Conservation (phyloP, 352 stramenopile species). For the Pythium oligandrum region DNA sequence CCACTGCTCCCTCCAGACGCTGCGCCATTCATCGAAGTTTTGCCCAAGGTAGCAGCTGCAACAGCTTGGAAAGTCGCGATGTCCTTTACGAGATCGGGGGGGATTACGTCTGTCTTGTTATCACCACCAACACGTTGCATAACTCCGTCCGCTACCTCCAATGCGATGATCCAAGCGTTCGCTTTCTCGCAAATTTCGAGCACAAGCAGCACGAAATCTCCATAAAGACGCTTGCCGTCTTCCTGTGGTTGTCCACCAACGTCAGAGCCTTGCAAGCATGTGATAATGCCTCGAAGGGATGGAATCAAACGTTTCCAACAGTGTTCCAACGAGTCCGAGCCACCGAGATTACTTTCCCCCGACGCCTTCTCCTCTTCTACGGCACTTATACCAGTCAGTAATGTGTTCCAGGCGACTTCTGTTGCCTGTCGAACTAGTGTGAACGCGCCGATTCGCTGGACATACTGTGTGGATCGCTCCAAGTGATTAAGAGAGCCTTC, state of each 20-base stretch:
- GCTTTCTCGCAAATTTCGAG: conserved; percentile 47
- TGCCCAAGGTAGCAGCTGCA: conserved; percentile 53
- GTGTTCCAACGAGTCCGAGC: not conserved
- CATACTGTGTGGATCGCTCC: conserved; percentile 41
- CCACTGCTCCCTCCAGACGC: conserved; percentile 16
- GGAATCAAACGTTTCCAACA: conserved; percentile 11
- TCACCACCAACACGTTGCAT: not conserved
- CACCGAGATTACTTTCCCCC: conserved; percentile 6
- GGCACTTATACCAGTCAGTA: conserved; percentile 26
- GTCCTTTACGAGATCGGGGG: conserved; percentile 31
- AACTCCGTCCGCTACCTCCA: conserved; percentile 19
- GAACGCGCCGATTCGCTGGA: conserved; percentile 14
- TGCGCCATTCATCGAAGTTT: conserved; percentile 9
- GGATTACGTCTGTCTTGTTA: conserved; percentile 5
- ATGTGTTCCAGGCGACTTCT: conserved; percentile 79
- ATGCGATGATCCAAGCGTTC: conserved; percentile 35
- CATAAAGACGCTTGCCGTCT: conserved; percentile 23
- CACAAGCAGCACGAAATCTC: conserved; percentile 52
- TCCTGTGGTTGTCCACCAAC: not conserved
- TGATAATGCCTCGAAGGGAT: conserved; percentile 7
- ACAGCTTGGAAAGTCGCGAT: conserved; percentile 50
- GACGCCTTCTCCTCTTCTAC: conserved; percentile 13
- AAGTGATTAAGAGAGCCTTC: conserved; percentile 51
- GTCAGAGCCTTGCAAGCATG: not conserved
- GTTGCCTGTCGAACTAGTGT: conserved; percentile 40